Base-by-base conservation (phyloP, 352 stramenopile species). In the Pythium aristosporum region DNA sequence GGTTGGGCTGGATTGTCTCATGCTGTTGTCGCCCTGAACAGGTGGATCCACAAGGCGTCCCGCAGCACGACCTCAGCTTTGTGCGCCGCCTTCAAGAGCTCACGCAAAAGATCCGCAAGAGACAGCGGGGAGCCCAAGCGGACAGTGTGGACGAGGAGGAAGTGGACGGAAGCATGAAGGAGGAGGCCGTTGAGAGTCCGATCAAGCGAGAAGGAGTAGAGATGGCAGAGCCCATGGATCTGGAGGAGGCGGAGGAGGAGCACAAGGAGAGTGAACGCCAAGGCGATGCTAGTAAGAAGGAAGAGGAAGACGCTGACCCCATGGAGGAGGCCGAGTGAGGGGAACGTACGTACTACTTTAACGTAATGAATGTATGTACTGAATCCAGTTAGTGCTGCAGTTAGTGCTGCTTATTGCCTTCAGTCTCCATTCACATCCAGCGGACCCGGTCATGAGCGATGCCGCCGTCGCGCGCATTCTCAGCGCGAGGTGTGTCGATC, bases 81-180 rank as follows among this genome's bases (percentile, higher is more conserved):
- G 65, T 89, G 42, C 76, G 79, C 18, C 76, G 80, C 51, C 70
- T 90, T 32, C 76, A 90, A 36, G 74, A 73, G 30, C 74, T 92
- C 16, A 64, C 73, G 2, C 63, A 68, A 5, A 89, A 85, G 67
- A 53, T 63, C 11, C 61, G 43, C 20, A 82, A 80, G 46, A 41
- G 73, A 13, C 54, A 71, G 57, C 68, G 59, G 12, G 53, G 20
- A 16, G 1, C 36, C 16, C 47, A 65, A 23, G 49, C 54, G 23
- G 54, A 50, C n/a, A 23, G 9, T 42, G 39, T 16, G 2, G 23
- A 52, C 11, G 58, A 48, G 23, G 39, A 55, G 8, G 61, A 65
- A 12, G 46, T 18, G 13, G 55, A 53, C 7, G 3, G 32, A 11
- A 42, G 13, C 23, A 44, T 21, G 3, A 15, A 21, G 5, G 23